Evolutionary conservation across 192 early-diverging fungal genomes (phyloP).

Genomic region (Lunasporangiospora selenospora): DNA sequence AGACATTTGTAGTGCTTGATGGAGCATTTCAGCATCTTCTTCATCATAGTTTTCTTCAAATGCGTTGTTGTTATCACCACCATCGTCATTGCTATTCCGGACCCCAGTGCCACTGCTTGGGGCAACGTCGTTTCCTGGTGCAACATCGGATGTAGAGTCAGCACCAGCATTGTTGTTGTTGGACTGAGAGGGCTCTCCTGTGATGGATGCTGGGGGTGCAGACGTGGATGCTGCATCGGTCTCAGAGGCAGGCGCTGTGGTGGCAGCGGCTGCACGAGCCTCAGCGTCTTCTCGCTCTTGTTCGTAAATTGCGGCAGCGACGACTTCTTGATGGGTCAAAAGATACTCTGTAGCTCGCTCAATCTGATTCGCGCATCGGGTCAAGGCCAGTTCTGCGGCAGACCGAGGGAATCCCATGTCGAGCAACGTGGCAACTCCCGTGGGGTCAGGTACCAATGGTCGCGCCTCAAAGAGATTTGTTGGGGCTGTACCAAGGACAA

Average conservation of each 20-base stretch:
- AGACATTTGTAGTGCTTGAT: conserved; percentile 41
- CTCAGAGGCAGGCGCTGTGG: conserved; percentile 13
- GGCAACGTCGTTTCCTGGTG: neutral
- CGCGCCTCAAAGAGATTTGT: conserved; percentile 47
- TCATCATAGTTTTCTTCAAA: conserved; percentile 39
- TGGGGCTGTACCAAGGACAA: conserved; percentile 6
- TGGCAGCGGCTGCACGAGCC: conserved; percentile 44
- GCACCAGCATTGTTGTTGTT: conserved; percentile 14
- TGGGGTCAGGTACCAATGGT: conserved; percentile 64
- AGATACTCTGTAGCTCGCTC: conserved; percentile 87
- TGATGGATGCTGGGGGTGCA: conserved; percentile 1
- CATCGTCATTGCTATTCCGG: conserved; percentile 30
- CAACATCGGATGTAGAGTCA: neutral
- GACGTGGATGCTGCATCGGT: conserved; percentile 45
- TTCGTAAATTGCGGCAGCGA: conserved; percentile 45
- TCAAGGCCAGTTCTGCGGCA: conserved; percentile 80
- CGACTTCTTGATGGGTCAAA: conserved; percentile 71
- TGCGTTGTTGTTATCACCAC: conserved; percentile 35
- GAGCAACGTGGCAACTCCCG: conserved; percentile 71
- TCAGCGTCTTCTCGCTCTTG: conserved; percentile 46
- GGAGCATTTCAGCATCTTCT: conserved; percentile 46
- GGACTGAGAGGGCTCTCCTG: conserved; percentile 2
- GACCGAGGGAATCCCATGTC: conserved; percentile 89
- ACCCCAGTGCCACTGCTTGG: conserved; percentile 8
- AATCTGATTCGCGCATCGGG: conserved; percentile 78